Conservation (phyloP, 2,329 filamentous ascomycete genomes). For the Epichloe hybrida region DNA sequence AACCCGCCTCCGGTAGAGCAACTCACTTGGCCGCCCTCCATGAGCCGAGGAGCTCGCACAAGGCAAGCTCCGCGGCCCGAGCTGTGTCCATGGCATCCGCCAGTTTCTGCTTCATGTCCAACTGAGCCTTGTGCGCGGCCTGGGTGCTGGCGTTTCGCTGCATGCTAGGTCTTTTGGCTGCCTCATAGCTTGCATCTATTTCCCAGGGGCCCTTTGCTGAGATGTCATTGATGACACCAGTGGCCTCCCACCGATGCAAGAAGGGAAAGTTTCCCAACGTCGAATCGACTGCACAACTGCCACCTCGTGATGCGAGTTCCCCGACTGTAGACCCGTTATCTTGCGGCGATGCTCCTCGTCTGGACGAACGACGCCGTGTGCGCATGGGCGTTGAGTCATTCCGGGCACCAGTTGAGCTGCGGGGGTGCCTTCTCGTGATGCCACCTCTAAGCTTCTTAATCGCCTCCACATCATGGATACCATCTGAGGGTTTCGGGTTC, state of each 20-base stretch:
- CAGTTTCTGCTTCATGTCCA: conserved; percentile 49
- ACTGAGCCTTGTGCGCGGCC: conserved; percentile 42
- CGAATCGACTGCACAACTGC: conserved; percentile 29
- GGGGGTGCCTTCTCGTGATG: conserved; percentile 71
- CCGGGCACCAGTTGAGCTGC: conserved; percentile 46
- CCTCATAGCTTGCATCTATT: conserved; percentile 21
- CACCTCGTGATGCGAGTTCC: conserved; percentile 27
- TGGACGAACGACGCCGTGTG: conserved; percentile 31
- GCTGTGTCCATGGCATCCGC: conserved; percentile 66
- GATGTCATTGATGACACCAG: conserved; percentile 66
- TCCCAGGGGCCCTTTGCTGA: conserved; percentile 27
- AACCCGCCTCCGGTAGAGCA: conserved; percentile 10
- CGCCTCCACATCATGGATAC: conserved; percentile 78
- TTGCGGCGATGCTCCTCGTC: conserved; percentile 25
- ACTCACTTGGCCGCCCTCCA: conserved; percentile 71
- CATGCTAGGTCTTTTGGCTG: conserved; percentile 21
- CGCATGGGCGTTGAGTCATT: conserved; percentile 44
- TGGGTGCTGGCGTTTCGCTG: conserved; percentile 36
- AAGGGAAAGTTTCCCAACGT: conserved; percentile 39
- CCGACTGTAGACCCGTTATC: conserved; percentile 25
- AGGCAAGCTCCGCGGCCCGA: conserved; percentile 68
- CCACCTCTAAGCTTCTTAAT: conserved; percentile 71
- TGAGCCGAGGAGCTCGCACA: conserved; percentile 70
- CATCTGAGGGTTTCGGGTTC: conserved; percentile 78
- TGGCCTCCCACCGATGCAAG: conserved; percentile 58